Percentiles rank a stretch among this genome's conserved stretches.
Conservation (phyloP, 305 asterid species). For the Fraxinus paxiana region DNA sequence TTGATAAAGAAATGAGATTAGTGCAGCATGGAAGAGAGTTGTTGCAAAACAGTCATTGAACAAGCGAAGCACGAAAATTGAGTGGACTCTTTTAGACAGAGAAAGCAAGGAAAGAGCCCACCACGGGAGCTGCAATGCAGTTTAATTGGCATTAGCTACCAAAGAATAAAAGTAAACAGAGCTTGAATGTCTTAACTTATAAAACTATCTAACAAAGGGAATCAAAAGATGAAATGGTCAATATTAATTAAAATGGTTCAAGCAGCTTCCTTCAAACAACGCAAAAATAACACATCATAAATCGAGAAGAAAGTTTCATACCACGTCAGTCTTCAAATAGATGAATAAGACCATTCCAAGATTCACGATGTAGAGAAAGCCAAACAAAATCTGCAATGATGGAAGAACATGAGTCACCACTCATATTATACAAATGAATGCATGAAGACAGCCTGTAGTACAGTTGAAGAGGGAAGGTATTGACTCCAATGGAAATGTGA, state of each 20-base stretch:
- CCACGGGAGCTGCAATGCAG: conserved; percentile 81
- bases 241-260: neutral
- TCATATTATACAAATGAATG: neutral
- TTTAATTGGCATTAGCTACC: conserved; percentile 6
- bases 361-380: conserved; percentile 69
- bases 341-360: conserved; percentile 70
- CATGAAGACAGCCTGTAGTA: neutral
- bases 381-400: conserved; percentile 71
- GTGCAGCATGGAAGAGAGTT: conserved; percentile 71
- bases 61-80: conserved; percentile 89
- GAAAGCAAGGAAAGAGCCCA: conserved; percentile 85
- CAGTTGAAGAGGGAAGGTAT: neutral
- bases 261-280: neutral
- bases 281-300: conserved; percentile 2
- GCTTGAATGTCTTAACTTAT: neutral
- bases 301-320: conserved; percentile 32
- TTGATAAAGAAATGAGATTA: conserved; percentile 65
- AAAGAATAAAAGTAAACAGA: neutral
- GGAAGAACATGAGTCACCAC: conserved; percentile 22
- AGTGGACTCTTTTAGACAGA: conserved; percentile 81
- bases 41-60: conserved; percentile 96
- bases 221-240: neutral
- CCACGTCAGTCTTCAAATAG: conserved; percentile 81
- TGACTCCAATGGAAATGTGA: neutral
- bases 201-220: neutral